Base-by-base conservation (phyloP, 2,329 filamentous ascomycete species). In the Xylariaceae sp. region DNA sequence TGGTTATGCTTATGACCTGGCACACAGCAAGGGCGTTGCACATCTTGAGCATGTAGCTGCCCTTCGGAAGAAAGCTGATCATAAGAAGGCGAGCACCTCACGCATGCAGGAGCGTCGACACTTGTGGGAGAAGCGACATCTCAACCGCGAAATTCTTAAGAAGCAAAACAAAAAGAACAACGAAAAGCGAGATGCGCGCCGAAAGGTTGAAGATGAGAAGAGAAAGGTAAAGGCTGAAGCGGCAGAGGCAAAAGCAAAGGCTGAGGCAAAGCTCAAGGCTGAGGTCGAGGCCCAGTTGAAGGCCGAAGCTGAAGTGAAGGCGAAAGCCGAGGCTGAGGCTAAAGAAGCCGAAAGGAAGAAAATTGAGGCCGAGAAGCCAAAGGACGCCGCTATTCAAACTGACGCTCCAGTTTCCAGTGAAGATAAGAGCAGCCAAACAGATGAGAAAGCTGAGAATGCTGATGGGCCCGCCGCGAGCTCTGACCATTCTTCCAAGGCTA, bases 1-100 rank as follows among this genome's bases (percentile, higher is more conserved):
- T 5, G 79, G 78, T 2, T 70, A 73, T 32, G 74, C 78, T 0
- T 82, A 83, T 48, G 79, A 83, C 54, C 56, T 82, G 5, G 79
- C 79, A 0, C 79, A 83, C 55, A 74, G 70, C 64, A 82, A 82
- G 60, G 78, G 75, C 2, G 69, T 72, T 39, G 65, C 68, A 1
- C 73, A 79, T 43, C 63, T 77, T 52, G 68, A 77, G 43, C 72
- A 74, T 51, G 71, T 77, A 2, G 64, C 68, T 19, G 71, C 74
- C 50, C 69, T 76, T 20, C 64, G 73, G 20, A 72, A 77, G 58
- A 70, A 74, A 55, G 67, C 70, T 45, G 69, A 75, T 46, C 68
- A 74, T 39, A 64, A 73, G 39, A 75, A 76, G 63, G 73, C 73
- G 0, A 75, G 71, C 37, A 60, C 63, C n/a, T 70, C 67, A 42